Conservation (phyloP, 352 stramenopile species). For the Thalassiosira allenii region DNA sequence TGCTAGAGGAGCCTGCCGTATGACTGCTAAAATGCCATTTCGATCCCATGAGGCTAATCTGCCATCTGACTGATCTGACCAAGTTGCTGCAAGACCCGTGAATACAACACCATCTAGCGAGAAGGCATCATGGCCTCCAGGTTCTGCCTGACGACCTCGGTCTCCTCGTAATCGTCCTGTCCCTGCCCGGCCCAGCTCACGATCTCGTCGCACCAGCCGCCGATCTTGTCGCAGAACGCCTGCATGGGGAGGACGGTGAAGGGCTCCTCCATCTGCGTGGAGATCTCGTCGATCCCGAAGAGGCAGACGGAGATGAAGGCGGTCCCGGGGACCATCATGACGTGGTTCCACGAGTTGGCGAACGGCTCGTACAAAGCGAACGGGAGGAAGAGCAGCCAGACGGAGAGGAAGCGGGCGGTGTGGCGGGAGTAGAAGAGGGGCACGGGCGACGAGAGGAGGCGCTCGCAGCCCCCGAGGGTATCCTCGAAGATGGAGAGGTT, state of each 20-base stretch:
- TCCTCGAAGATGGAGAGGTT: conserved; percentile 67
- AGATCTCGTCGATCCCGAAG: conserved; percentile 73
- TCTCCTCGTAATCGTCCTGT: conserved; percentile 86
- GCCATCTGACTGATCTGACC: no score
- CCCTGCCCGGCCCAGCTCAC: conserved; percentile 58
- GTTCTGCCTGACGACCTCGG: no score
- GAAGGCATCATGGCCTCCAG: no score
- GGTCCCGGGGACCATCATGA: conserved; percentile 54
- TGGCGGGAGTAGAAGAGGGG: conserved; percentile 68
- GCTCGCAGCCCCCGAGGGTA: conserved; percentile 63
- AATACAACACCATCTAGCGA: no score
- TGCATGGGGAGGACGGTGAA: conserved; percentile 81
- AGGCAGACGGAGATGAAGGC: conserved; percentile 52
- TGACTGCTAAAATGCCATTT: no score
- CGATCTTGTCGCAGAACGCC: conserved; percentile 71
- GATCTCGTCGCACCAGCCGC: conserved; percentile 62
- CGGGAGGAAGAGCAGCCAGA: conserved; percentile 64
- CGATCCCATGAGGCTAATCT: no score
- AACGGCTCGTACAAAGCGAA: conserved; percentile 62
- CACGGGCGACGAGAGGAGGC: conserved; percentile 65
- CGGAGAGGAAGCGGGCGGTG: conserved; percentile 61
- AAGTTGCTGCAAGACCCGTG: no score
- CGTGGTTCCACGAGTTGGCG: conserved; percentile 62
- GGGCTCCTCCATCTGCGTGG: conserved; percentile 69
- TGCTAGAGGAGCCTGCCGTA: no score